Evolutionary conservation across 495 filamentous ascomycete species (phyloP).

Genomic region (Trichodelitschia bisporula): DNA sequence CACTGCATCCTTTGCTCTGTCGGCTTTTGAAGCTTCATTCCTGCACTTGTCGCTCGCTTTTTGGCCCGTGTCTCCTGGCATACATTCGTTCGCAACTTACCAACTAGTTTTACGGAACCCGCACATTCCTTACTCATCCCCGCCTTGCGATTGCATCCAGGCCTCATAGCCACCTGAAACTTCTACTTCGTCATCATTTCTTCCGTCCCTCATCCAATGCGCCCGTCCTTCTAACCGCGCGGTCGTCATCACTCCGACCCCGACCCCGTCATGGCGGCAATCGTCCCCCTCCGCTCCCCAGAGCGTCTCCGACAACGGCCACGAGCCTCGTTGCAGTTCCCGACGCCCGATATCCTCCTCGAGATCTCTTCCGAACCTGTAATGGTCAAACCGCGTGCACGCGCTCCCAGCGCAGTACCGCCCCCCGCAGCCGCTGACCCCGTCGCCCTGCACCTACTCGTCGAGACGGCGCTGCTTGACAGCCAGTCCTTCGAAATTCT

Average conservation of each 20-base stretch:
- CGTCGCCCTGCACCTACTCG: slow-evolving; percentile 59
- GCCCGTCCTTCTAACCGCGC: not conserved
- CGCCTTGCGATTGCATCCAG: no score
- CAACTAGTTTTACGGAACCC: no score
- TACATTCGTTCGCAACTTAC: no score
- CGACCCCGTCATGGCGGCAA: not conserved
- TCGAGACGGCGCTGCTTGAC: slow-evolving; percentile 79
- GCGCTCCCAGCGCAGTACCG: slow-evolving; percentile 1
- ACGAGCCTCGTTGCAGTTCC: slow-evolving; percentile 3
- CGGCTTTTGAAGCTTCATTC: not conserved
- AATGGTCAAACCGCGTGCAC: no score
- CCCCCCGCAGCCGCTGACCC: slow-evolving; percentile 27
- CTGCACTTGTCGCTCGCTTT: not conserved
- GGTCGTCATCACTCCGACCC: not conserved
- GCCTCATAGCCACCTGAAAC: no score
- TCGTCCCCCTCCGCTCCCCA: not conserved
- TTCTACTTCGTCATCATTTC: not conserved
- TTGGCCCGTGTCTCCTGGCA: no score
- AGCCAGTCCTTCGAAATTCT: slow-evolving; percentile 63
- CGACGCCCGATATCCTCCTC: not conserved
- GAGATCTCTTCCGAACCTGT: not conserved
- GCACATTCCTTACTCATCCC: no score
- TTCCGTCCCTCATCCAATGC: not conserved
- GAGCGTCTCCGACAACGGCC: no score
- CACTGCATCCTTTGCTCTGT: not conserved